phyloP scores from a whole-genome alignment of 108 stramenopile genomes.

The Aureococcus anophagefferens region DNA sequence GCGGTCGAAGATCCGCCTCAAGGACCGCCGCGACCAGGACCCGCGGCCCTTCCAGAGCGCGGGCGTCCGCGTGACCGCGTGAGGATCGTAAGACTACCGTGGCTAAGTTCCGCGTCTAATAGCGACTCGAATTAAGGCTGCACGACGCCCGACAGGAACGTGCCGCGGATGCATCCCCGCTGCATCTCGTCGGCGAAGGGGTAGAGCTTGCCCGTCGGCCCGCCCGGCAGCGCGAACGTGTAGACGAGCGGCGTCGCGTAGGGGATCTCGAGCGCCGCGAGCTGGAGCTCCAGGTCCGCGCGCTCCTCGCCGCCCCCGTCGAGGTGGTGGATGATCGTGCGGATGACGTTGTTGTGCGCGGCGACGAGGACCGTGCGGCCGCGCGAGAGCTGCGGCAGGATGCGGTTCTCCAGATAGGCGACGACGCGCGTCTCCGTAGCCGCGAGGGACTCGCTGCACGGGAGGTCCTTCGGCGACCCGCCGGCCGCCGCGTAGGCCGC shows the following conservation, averaged over 20 bases:
- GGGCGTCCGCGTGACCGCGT: too few species aligned
- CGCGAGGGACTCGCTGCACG: background rate
- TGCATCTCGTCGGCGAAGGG: too few species aligned
- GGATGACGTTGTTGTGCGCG: conserved; percentile 1
- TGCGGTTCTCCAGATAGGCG: background rate
- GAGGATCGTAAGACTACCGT: too few species aligned
- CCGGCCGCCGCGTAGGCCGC: background rate
- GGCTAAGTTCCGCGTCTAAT: too few species aligned
- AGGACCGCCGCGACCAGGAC: too few species aligned
- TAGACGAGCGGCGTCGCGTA: background rate
- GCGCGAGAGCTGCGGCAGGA: background rate
- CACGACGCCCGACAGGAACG: too few species aligned
- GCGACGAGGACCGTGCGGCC: background rate
- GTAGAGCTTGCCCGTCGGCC: too few species aligned
- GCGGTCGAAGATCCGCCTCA: too few species aligned
- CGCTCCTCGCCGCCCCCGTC: background rate
- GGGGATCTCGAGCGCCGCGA: background rate
- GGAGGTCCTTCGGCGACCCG: background rate
- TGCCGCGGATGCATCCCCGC: too few species aligned
- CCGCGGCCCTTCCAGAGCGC: too few species aligned
- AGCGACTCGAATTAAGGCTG: too few species aligned
- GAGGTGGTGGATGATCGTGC: background rate
- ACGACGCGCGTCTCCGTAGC: background rate
- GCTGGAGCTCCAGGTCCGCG: background rate
- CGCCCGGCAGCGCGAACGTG: background rate